A percentile compares a stretch with the other conserved stretches of the same genome.
These are phyloP conservation scores for Ilyonectria destructans DNA, from an alignment of 2,329 filamentous ascomycete species.

Conservation along the genomic window DNA sequence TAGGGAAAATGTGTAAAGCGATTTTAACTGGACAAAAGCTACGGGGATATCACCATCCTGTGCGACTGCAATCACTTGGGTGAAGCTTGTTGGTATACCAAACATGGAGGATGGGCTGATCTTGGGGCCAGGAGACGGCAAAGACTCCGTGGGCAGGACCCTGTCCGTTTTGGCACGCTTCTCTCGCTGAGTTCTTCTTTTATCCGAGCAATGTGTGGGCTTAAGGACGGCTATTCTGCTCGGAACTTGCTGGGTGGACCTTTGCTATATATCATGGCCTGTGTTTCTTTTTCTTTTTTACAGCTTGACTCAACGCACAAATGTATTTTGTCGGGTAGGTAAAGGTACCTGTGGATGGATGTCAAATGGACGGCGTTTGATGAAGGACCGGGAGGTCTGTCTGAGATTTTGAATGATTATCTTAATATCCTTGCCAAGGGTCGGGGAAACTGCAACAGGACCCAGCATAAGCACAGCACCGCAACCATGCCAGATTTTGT, in stretches of 20 bases:
- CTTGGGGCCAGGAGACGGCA: slow-evolving; percentile 1
- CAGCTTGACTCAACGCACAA: slow-evolving; percentile 30
- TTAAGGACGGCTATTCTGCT: slow-evolving; percentile 15
- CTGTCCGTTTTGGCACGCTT: not conserved
- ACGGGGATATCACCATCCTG: slow-evolving; percentile 1
- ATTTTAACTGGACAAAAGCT: slow-evolving; percentile 3
- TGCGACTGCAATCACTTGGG: not conserved
- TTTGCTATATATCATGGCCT: slow-evolving; percentile 43
- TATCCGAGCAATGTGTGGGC: slow-evolving; percentile 20
- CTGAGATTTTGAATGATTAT: slow-evolving; percentile 31
- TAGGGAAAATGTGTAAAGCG: slow-evolving; percentile 74
- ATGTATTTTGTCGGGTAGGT: slow-evolving; percentile 28
- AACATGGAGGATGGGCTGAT: not conserved
- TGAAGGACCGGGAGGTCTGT: slow-evolving; percentile 31
- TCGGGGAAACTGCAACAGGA: not conserved
- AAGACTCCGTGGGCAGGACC: slow-evolving; percentile 33
- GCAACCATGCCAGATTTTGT: not conserved
- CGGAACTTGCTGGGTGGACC: slow-evolving; percentile 38
- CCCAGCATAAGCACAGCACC: not conserved
- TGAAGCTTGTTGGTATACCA: not conserved
- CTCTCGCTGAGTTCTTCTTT: slow-evolving; percentile 9
- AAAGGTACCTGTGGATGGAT: slow-evolving; percentile 25
- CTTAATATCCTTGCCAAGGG: slow-evolving; percentile 18
- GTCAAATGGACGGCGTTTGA: slow-evolving; percentile 41
- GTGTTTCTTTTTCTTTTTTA: slow-evolving; percentile 13